Evolutionary conservation across 2,329 filamentous ascomycete species (phyloP).

Genomic region (Ascochyta lentis): DNA sequence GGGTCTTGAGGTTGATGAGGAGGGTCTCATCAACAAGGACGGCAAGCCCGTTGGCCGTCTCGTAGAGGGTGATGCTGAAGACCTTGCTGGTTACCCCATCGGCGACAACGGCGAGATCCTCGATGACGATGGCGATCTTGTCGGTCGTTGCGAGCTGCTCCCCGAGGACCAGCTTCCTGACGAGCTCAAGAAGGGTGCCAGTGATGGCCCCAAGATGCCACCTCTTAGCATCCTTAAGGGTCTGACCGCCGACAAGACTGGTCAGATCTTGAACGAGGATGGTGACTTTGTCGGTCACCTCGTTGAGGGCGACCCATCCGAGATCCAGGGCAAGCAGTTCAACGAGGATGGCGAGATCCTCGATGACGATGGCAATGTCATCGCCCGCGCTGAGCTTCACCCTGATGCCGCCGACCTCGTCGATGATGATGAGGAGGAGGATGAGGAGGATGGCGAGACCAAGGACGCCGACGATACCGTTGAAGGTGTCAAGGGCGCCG

Average conservation of each 20-base stretch:
- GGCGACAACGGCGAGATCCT: conserved; percentile 63
- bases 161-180: conserved; percentile 51
- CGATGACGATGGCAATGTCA: conserved; percentile 61
- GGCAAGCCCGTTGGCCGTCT: conserved; percentile 58
- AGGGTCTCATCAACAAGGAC: conserved; percentile 59
- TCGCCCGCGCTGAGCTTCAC: conserved; percentile 60
- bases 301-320: conserved; percentile 55
- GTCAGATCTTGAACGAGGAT: conserved; percentile 58
- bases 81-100: conserved; percentile 59
- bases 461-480: conserved; percentile 29
- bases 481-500: conserved; percentile 32
- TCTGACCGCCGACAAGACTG: conserved; percentile 55
- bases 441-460: conserved; percentile 32
- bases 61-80: conserved; percentile 60
- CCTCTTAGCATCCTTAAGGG: conserved; percentile 56
- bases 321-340: conserved; percentile 57
- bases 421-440: conserved; percentile 42
- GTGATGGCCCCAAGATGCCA: conserved; percentile 50
- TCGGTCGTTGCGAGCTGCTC: conserved; percentile 60
- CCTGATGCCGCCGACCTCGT: conserved; percentile 52
- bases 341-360: conserved; percentile 63
- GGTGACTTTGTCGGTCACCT: conserved; percentile 59
- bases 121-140: conserved; percentile 61
- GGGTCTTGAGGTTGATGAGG: conserved; percentile 60
- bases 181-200: conserved; percentile 49